Base-by-base conservation (phyloP, 192 early-diverging fungal genomes). In the Backusella australiensis region DNA sequence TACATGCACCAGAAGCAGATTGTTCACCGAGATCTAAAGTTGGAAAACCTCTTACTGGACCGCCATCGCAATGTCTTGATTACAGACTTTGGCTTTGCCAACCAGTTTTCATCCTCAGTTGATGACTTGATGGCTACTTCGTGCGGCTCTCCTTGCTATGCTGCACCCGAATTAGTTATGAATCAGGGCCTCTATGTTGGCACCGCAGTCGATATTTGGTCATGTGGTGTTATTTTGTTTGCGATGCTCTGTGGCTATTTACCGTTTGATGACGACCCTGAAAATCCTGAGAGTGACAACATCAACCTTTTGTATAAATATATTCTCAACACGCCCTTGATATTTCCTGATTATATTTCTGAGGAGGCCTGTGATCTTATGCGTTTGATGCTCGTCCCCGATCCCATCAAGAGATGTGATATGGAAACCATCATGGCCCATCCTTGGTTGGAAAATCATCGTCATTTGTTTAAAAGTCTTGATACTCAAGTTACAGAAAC, bases 71-170 rank as follows among this genome's bases (percentile, higher is more conserved):
- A 97, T 77, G 90, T 99, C 65, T 93, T 97, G 74, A 98, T 99
- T 82, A 97, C 98, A 6, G 98, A 99, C 80, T 99, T 99, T 91
- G 98, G 98, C 14, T 99, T 99, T 84, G 97, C 98, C 19, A 98
- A 96, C 75, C 91, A 94, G 84, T 94, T 95, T 49, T 84, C 88
- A 19, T 86, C 87, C 15, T 86, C 93, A 1, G 82, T 86, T 75
- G 89, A 90, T 80, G 93, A 94, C 77, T 84, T 98, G 71, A 92
- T 99, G 89, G 86, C 93, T 4, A 99, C 98, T 9, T 95, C 93
- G 41, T 99, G 98, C 79, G 98, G 98, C 15, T 97, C 95, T 74
- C 98, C 98, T 29, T 98, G 97, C 82, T 99, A 99, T 82, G 98
- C 98, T 6, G 98, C 98, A 6, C 98, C 98, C 1, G 98, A 99